phyloP scores from a whole-genome alignment of 2,329 filamentous ascomycete species.

The Scytalidium lignicola region DNA sequence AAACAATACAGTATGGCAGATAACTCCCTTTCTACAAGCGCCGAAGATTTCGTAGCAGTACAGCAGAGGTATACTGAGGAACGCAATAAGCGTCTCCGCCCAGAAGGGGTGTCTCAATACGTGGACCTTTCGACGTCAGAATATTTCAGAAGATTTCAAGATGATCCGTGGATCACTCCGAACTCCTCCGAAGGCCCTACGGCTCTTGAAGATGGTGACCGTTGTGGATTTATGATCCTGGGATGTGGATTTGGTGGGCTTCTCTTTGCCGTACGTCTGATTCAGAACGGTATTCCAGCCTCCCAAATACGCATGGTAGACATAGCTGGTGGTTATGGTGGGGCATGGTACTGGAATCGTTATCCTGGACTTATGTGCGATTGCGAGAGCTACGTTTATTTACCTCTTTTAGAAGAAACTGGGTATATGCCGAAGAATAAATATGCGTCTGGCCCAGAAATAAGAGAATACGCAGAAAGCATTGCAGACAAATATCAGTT shows the following conservation, averaged over 20 bases:
- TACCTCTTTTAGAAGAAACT: constrained; percentile 56
- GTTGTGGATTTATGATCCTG: too few relatives aligned
- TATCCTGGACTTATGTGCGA: constrained; percentile 49
- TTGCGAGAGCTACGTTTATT: constrained; percentile 54
- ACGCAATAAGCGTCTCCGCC: constrained; percentile 8
- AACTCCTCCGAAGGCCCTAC: neutral
- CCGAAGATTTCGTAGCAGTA: too few relatives aligned
- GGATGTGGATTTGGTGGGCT: neutral
- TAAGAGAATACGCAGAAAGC: constrained; percentile 36
- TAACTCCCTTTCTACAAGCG: too few relatives aligned
- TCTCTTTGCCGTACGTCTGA: constrained; percentile 5
- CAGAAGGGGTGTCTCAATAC: constrained; percentile 8
- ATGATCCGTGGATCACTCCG: constrained; percentile 8
- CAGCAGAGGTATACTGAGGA: constrained; percentile 5
- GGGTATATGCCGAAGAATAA: constrained; percentile 46
- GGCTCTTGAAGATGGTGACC: too few relatives aligned
- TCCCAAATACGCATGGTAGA: constrained; percentile 37
- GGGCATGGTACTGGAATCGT: constrained; percentile 44
- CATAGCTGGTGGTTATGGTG: constrained; percentile 42
- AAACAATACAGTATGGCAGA: too few relatives aligned
- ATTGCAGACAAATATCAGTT: constrained; percentile 41
- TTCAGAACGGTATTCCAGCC: constrained; percentile 7
- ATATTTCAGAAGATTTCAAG: constrained; percentile 4
- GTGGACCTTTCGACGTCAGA: constrained; percentile 3
- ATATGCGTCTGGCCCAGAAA: constrained; percentile 13